Conservation (phyloP, 2,329 filamentous ascomycete species). For the Diplodia corticola region DNA sequence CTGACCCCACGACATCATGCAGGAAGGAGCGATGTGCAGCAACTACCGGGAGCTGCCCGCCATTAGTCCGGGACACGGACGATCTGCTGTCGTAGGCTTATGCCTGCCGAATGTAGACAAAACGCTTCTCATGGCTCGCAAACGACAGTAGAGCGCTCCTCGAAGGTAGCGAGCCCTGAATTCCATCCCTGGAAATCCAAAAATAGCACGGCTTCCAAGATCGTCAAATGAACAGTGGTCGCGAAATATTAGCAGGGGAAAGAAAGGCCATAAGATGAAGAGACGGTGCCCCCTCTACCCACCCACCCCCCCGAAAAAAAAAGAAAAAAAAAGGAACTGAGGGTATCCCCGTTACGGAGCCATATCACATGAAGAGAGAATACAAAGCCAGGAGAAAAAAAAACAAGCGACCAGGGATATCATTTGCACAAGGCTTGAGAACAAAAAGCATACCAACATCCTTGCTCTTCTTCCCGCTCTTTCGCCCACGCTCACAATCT, state of each 20-base stretch:
- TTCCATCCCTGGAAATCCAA: background rate
- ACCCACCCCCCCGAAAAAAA: no score
- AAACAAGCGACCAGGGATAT: conserved; percentile 20
- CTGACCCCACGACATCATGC: no score
- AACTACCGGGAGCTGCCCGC: background rate
- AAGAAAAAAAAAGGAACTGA: background rate
- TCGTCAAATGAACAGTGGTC: background rate
- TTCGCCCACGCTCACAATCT: conserved; percentile 31
- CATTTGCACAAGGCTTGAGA: conserved; percentile 16
- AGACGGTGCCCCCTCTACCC: no score
- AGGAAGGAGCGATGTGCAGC: background rate
- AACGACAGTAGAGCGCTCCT: no score
- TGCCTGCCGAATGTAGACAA: background rate
- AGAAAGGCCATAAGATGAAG: background rate
- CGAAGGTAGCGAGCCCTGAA: background rate
- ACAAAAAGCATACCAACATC: conserved; percentile 28
- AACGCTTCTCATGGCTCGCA: background rate
- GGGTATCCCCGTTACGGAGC: conserved; percentile 2
- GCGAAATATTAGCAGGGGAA: background rate
- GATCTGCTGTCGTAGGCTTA: background rate
- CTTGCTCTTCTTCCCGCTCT: conserved; percentile 33
- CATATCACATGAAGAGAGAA: conserved; percentile 14
- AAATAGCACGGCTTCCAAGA: background rate
- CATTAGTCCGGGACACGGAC: background rate
- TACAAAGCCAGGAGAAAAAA: conserved; percentile 20